Percentiles rank a stretch among this genome's conserved stretches.
Evolutionary conservation across 805 yeast genomes (phyloP).

Genomic region (Jamesozyma piceae): DNA sequence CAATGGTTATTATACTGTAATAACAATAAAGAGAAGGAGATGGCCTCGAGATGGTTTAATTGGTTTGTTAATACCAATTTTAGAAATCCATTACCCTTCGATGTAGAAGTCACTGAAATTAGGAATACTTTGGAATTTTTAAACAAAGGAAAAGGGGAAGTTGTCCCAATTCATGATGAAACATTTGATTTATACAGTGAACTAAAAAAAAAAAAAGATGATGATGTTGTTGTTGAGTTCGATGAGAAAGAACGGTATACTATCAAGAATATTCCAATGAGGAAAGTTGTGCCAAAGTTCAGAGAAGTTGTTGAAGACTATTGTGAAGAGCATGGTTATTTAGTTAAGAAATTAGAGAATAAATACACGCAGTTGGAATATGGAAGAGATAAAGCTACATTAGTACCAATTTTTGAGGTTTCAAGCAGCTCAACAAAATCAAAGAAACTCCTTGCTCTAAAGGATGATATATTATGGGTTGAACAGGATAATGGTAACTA

Average conservation of each 20-base stretch:
- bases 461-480: slow-evolving; percentile 59
- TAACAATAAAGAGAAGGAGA: slow-evolving; percentile 7
- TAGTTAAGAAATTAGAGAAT: slow-evolving; percentile 12
- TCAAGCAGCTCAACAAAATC: background rate
- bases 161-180: slow-evolving; percentile 18
- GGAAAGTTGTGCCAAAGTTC: slow-evolving; percentile 36
- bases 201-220: background rate
- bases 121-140: slow-evolving; percentile 9
- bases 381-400: slow-evolving; percentile 19
- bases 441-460: slow-evolving; percentile 34
- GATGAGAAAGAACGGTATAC: slow-evolving; percentile 6
- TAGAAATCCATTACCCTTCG: background rate
- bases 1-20: slow-evolving; percentile 20
- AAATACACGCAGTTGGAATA: slow-evolving; percentile 16
- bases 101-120: background rate
- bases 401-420: slow-evolving; percentile 21
- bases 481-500: slow-evolving; percentile 15
- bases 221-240: background rate
- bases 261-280: slow-evolving; percentile 33
- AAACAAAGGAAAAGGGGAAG: background rate
- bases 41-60: slow-evolving; percentile 14
- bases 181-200: slow-evolving; percentile 7
- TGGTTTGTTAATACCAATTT: slow-evolving; percentile 15
- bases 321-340: slow-evolving; percentile 44
- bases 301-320: slow-evolving; percentile 56